Conservation (phyloP, 2,329 filamentous ascomycete species). For the Dactylellina drechsleri region DNA sequence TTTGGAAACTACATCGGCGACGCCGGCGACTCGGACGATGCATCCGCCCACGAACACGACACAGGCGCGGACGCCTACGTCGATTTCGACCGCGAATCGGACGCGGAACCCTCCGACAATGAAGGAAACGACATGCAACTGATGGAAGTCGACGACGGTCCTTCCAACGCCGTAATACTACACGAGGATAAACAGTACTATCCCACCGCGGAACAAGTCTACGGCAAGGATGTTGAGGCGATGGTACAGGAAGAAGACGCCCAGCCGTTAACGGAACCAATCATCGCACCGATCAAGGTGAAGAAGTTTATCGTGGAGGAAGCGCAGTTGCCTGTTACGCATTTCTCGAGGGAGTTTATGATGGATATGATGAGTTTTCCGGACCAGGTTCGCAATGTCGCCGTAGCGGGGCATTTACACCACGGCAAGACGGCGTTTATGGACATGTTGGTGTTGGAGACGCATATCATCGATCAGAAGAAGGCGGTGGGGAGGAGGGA, state of each 20-base stretch:
- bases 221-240: conserved; percentile 92
- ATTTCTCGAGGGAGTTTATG: conserved; percentile 73
- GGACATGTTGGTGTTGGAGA: conserved; percentile 97
- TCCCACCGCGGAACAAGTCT: conserved; percentile 94
- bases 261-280: conserved; percentile 89
- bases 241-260: conserved; percentile 97
- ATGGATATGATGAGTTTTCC: conserved; percentile 95
- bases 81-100: conserved; percentile 70
- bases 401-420: conserved; percentile 89
- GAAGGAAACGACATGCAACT: conserved; percentile 79
- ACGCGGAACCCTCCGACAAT: conserved; percentile 71
- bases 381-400: conserved; percentile 91
- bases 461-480: conserved; percentile 87
- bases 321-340: conserved; percentile 77
- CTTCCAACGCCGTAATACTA: conserved; percentile 95
- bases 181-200: conserved; percentile 99
- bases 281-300: conserved; percentile 89
- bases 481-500: conserved; percentile 62
- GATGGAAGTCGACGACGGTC: conserved; percentile 90
- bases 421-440: conserved; percentile 98
- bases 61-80: conserved; percentile 82
- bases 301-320: conserved; percentile 98
- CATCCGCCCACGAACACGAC: conserved; percentile 75
- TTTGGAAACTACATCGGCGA: conserved; percentile 99
- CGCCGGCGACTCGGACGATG: conserved; percentile 78